A percentile compares a stretch with the other conserved stretches of the same genome.
Evolutionary conservation across 2,329 filamentous ascomycete genomes (phyloP).

Genomic region (Venturia carpophila): DNA sequence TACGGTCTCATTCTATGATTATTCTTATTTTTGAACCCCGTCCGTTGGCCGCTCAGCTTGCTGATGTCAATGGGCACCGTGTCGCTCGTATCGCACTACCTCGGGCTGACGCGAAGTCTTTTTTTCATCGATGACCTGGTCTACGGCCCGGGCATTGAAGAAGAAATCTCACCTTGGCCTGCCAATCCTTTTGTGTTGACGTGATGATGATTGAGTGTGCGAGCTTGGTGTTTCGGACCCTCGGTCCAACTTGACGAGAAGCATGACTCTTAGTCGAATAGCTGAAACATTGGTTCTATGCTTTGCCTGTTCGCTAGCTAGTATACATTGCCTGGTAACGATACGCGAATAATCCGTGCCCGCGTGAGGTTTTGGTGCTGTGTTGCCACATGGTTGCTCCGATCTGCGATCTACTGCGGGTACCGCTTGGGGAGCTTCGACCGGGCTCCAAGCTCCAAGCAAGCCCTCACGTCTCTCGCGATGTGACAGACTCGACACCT

Average conservation of each 20-base stretch:
- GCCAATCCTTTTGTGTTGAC: background rate
- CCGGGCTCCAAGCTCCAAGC: background rate
- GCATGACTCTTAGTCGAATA: too few relatives aligned
- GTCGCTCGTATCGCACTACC: conserved; percentile 69
- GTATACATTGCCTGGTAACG: too few relatives aligned
- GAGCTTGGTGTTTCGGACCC: background rate
- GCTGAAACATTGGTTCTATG: too few relatives aligned
- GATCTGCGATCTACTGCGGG: too few relatives aligned
- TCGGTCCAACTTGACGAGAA: too few relatives aligned
- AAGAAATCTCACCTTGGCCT: background rate
- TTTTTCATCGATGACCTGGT: conserved; percentile 23
- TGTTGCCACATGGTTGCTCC: background rate
- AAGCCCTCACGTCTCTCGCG: background rate
- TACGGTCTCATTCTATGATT: conserved; percentile 63
- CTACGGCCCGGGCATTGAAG: conserved; percentile 20
- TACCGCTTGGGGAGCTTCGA: too few relatives aligned
- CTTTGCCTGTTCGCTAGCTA: too few relatives aligned
- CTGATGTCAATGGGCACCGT: conserved; percentile 57
- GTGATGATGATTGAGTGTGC: background rate
- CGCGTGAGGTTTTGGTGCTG: background rate
- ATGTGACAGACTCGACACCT: background rate
- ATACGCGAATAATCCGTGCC: background rate
- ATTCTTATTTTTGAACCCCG: conserved; percentile 65
- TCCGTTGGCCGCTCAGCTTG: conserved; percentile 60
- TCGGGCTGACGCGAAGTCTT: conserved; percentile 58